Evolutionary conservation across 2,329 filamentous ascomycete species (phyloP), one percentile per base, ranked within the genome.

Genomic region (Exophiala sp.): DNA sequence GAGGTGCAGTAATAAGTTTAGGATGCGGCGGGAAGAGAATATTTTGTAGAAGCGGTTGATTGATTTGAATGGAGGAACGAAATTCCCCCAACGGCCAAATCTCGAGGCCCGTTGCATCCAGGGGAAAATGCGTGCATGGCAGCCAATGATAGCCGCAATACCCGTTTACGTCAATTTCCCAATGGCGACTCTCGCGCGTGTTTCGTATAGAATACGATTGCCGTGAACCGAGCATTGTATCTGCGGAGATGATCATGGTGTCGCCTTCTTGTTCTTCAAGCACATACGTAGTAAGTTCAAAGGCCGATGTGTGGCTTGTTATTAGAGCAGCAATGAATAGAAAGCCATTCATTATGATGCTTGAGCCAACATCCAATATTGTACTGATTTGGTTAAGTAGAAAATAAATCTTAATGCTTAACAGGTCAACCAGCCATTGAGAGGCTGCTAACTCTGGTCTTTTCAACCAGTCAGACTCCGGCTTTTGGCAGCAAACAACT

Each of bases 101-200:
- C 21, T 43, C 11, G 41, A 11, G 7, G 39, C 5, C 24, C 24
- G 24, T 29, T 29, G 24, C 24, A 29, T 29, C 24, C 24, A 24
- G 41, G 41, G 41, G 41, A 43, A 43, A 43, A 29, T 29, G 24
- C 5, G 2, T 5, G 2, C 24, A 8, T 5, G 24, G 24, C 24
- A 29, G 24, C 24, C 24, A 29, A 29, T 8, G 16, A 18, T 18
- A 18, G 16, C 16, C 16, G 2, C 3, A 18, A 18, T 18, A 18
- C 16, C 16, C 16, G 59, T 61, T 53, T 63, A 59, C 61, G 46
- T 45, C n/a, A 36, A 47, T 36, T 36, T 55, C 44, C 32, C 4
- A 38, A 46, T 16, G 41, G 55, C 61, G 58, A 63, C 24, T 50
- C 39, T 46, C 61, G 58, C 59, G 50, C 61, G 61, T 54, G 33